Evolutionary conservation across 1,139 yeast species (phyloP).

Genomic region (Saccharomyces hybrid): DNA sequence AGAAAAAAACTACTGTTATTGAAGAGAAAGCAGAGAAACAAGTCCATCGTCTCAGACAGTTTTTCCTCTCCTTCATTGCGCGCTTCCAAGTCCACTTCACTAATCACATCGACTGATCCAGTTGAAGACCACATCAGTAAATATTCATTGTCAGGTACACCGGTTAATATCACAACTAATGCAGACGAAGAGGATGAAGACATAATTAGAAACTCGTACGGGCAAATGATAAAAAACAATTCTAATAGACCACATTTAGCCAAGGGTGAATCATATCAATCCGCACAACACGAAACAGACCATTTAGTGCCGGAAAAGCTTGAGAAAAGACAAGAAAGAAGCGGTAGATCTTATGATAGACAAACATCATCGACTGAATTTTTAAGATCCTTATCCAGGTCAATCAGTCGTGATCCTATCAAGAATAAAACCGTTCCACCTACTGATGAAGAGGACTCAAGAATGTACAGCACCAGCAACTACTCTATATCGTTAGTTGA

Average conservation of each 20-base stretch:
- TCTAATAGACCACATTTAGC: constrained; percentile 29
- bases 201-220: constrained; percentile 26
- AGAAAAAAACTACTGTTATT: constrained; percentile 13
- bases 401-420: constrained; percentile 22
- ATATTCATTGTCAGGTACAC: constrained; percentile 7
- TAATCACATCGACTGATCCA: constrained; percentile 26
- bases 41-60: constrained; percentile 2
- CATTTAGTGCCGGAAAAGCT: background rate
- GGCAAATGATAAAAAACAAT: constrained; percentile 22
- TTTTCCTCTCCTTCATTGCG: constrained; percentile 10
- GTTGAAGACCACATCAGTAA: constrained; percentile 16
- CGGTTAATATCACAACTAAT: constrained; percentile 2
- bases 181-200: constrained; percentile 4
- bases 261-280: constrained; percentile 29
- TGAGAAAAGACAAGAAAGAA: constrained; percentile 10
- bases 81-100: constrained; percentile 17
- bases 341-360: constrained; percentile 18
- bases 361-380: constrained; percentile 21
- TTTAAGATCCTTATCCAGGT: constrained; percentile 27
- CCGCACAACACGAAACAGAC: constrained; percentile 9
- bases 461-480: constrained; percentile 4
- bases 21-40: constrained; percentile 9
- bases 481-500: constrained; percentile 8
- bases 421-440: background rate
- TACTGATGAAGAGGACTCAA: background rate